Percentiles rank a stretch among this genome's conserved stretches.
Evolutionary conservation across 257 asterid genomes (phyloP).

Genomic region (Coffea canephora): DNA sequence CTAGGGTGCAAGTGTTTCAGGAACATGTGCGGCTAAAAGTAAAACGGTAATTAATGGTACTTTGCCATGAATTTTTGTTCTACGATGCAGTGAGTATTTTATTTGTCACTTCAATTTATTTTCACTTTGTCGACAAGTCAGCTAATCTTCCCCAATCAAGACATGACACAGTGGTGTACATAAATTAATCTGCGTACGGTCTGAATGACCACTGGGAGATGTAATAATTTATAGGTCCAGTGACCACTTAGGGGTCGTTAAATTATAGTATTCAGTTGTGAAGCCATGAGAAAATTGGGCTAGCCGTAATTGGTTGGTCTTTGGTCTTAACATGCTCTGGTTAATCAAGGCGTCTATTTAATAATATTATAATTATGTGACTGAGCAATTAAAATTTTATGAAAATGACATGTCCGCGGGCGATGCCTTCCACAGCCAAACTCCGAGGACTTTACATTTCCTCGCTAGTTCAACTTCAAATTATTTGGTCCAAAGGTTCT

Average conservation of each 20-base stretch:
- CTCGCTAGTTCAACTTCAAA: neutral
- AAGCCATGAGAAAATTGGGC: conserved; percentile 16
- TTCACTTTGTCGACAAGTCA: conserved; percentile 19
- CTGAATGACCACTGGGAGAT: conserved; percentile 17
- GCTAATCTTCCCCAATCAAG: conserved; percentile 20
- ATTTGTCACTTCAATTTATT: neutral
- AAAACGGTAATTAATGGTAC: neutral
- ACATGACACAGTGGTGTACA: conserved; percentile 3
- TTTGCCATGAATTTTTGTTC: neutral
- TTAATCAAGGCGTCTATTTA: neutral
- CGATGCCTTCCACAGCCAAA: neutral
- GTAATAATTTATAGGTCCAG: conserved; percentile 14
- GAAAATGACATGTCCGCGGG: neutral
- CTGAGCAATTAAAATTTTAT: neutral
- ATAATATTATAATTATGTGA: neutral
- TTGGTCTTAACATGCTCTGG: conserved; percentile 6
- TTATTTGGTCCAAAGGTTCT: conserved; percentile 1
- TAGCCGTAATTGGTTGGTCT: conserved; percentile 10
- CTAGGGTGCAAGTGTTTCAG: neutral
- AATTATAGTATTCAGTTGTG: conserved; percentile 7
- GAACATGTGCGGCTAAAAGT: neutral
- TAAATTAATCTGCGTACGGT: conserved; percentile 3
- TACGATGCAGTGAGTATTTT: neutral
- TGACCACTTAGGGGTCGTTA: neutral
- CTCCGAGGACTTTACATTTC: neutral